Conservation (phyloP, 345 rosid species). For the Cochlearia excelsa region DNA sequence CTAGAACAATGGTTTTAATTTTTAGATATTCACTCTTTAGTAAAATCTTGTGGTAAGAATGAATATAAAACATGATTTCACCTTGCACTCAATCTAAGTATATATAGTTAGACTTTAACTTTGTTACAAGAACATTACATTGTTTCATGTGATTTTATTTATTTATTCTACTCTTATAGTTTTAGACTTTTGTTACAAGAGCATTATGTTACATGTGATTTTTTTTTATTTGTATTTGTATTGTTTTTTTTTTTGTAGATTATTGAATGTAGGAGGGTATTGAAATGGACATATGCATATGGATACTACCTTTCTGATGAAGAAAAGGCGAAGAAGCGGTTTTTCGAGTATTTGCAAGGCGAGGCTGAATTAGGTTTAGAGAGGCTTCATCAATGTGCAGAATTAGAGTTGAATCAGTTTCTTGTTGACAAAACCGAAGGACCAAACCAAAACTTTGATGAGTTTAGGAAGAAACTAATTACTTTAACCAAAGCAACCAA, state of each 20-base stretch:
- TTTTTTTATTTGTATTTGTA: slow-evolving; percentile 18
- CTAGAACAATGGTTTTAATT: too few relatives aligned
- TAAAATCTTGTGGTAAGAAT: too few relatives aligned
- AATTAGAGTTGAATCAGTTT: slow-evolving; percentile 20
- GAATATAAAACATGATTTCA: too few relatives aligned
- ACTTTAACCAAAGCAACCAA: slow-evolving; percentile 45
- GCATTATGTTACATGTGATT: slow-evolving; percentile 1
- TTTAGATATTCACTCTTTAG: too few relatives aligned
- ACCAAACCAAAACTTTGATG: slow-evolving; percentile 53
- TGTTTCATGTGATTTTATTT: too few relatives aligned
- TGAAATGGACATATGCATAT: slow-evolving; percentile 93
- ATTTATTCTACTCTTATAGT: too few relatives aligned
- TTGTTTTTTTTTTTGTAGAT: slow-evolving; percentile 36
- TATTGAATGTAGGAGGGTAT: slow-evolving; percentile 84
- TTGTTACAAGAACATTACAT: too few relatives aligned
- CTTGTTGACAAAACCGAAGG: slow-evolving; percentile 23
- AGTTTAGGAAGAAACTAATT: slow-evolving; percentile 66
- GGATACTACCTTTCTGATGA: slow-evolving; percentile 74
- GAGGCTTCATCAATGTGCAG: slow-evolving; percentile 39
- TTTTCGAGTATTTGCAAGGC: slow-evolving; percentile 88
- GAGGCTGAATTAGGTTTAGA: slow-evolving; percentile 42
- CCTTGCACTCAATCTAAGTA: too few relatives aligned
- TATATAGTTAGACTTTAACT: too few relatives aligned
- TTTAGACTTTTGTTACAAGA: background rate
- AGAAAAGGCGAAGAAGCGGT: slow-evolving; percentile 43